Base-by-base conservation (phyloP, 2,329 filamentous ascomycete species). In the Stagonosporopsis tanaceti region DNA sequence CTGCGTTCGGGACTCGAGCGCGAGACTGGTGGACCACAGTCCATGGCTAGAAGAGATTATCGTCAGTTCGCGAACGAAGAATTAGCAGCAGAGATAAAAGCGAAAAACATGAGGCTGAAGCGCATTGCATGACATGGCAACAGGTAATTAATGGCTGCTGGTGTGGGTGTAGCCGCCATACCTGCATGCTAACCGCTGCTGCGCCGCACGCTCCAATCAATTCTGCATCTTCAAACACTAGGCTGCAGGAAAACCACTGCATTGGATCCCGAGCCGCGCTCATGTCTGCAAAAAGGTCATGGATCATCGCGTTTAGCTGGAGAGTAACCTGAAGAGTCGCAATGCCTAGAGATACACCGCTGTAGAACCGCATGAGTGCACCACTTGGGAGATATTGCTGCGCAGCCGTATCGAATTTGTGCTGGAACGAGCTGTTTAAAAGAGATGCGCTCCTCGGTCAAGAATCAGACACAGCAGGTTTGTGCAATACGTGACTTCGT, bases 141-240 rank as follows among this genome's bases (percentile, higher is more conserved):
- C 27, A 32, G 34, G 35, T 59, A 59, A 40, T 54, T 53, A 54
- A 59, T 4, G 38, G 28, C 40, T 22, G 17, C 20, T 34, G 15
- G 32, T 46, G 38, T 53, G 45, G 40, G 34, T 41, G 50, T 59
- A 59, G 42, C 50, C 56, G 56, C 56, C 45, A 35, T 42, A 42
- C 45, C 27, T 50, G 50, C 48, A 40, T 40, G 41, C 35, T 53
- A 59, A 40, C 46, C 50, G 46, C 50, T 42, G 50, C 56, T 53
- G 46, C 48, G 56, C 50, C 50, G 46, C 56, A 59, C 25, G 46
- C 46, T 47, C 50, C 56, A 53, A 59, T 59, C 54, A 57, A 53
- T 11, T 50, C 27, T 41, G 22, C 37, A 25, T 48, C 39, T 24
- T 39, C 52, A 50, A 53, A 45, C 50, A 50, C 44, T 50, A 53